These are phyloP conservation scores for Crepidotus variabilis DNA, from an alignment of 768 basidiomycete species.

Conservation along the genomic window DNA sequence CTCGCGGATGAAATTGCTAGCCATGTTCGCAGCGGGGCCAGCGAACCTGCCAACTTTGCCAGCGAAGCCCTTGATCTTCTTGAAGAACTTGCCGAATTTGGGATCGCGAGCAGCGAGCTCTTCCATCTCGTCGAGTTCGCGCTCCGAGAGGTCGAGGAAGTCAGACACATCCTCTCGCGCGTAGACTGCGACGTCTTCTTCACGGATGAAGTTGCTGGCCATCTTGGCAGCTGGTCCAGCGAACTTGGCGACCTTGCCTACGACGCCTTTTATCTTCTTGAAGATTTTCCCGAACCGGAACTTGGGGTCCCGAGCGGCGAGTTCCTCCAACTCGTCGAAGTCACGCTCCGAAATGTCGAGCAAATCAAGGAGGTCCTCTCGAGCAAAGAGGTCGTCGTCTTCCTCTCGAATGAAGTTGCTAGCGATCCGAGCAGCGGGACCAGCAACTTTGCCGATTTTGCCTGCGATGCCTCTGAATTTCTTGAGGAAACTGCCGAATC, in stretches of 20 bases:
- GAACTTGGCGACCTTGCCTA: not conserved
- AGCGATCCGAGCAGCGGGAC: not conserved
- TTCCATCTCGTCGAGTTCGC: not conserved
- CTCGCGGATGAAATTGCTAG: conserved; percentile 4
- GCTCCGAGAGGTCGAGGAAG: not conserved
- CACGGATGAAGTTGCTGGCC: not conserved
- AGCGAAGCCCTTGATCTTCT: conserved; percentile 9
- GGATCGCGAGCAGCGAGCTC: conserved; percentile 5
- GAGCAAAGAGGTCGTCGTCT: not conserved
- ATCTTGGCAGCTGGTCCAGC: not conserved
- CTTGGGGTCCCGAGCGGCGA: conserved; percentile 10
- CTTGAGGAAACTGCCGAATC: conserved; percentile 8
- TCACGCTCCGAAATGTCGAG: conserved; percentile 1
- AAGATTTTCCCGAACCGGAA: conserved; percentile 5
- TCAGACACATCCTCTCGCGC: not conserved
- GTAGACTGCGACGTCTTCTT: not conserved
- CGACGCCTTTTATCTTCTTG: conserved; percentile 9
- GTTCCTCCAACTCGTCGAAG: conserved; percentile 8
- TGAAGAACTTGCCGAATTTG: conserved; percentile 3
- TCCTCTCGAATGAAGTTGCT: conserved; percentile 1
- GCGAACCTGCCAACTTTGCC: not conserved
- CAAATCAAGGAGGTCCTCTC: not conserved
- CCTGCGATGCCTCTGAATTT: conserved; percentile 7
- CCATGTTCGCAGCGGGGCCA: not conserved
- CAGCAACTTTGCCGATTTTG: conserved; percentile 2